phyloP scores from a whole-genome alignment of 805 yeast genomes.

The Candida tallmaniae region DNA sequence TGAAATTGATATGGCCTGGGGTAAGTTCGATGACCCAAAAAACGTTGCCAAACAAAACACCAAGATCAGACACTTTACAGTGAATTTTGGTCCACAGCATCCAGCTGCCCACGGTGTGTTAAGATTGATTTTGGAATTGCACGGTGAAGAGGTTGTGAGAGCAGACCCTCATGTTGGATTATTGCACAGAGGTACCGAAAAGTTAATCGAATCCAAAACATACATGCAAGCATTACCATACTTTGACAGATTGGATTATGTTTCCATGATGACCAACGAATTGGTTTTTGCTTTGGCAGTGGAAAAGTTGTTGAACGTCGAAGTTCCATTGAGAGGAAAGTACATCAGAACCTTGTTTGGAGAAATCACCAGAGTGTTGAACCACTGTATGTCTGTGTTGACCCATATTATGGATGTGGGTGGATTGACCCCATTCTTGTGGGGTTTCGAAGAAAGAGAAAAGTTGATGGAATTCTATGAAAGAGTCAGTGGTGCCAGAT shows the following conservation, averaged over 20 bases:
- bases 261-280: constrained; percentile 83
- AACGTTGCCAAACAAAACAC: constrained; percentile 40
- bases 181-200: constrained; percentile 85
- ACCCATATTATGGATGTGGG: constrained; percentile 95
- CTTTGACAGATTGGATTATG: constrained; percentile 84
- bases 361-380: constrained; percentile 77
- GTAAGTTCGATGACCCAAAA: constrained; percentile 39
- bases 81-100: constrained; percentile 91
- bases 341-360: constrained; percentile 83
- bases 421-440: constrained; percentile 86
- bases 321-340: constrained; percentile 80
- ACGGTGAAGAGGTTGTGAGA: constrained; percentile 84
- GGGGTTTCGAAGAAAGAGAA: constrained; percentile 95
- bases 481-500: constrained; percentile 85
- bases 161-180: constrained; percentile 86
- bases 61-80: constrained; percentile 79
- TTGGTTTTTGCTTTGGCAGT: constrained; percentile 79
- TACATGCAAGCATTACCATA: constrained; percentile 86
- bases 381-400: constrained; percentile 81
- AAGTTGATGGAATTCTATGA: constrained; percentile 90
- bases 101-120: constrained; percentile 94
- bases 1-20: constrained; percentile 43
- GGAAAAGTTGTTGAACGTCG: constrained; percentile 78
- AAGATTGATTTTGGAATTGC: constrained; percentile 77
- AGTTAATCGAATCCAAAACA: constrained; percentile 80